Percentiles rank a stretch among this genome's conserved stretches.
Evolutionary conservation across 2,329 filamentous ascomycete genomes (phyloP).

Genomic region (Botryotinia calthae): DNA sequence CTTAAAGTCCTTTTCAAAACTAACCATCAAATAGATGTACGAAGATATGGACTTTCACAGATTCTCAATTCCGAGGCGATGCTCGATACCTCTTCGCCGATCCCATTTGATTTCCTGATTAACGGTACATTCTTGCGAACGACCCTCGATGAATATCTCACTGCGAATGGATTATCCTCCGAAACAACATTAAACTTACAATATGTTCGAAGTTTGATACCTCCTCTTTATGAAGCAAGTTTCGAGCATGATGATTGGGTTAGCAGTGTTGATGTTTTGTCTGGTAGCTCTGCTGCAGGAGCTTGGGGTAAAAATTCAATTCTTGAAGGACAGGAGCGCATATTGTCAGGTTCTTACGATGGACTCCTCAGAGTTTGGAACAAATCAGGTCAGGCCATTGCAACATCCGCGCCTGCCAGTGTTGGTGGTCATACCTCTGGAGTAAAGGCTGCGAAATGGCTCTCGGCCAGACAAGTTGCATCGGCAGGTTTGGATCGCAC

Average conservation of each 20-base stretch:
- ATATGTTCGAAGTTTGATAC: conserved; percentile 88
- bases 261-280: conserved; percentile 78
- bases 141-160: conserved; percentile 87
- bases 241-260: conserved; percentile 99
- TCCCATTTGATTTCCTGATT: conserved; percentile 92
- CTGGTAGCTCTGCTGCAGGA: conserved; percentile 60
- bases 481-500: conserved; percentile 83
- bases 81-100: conserved; percentile 61
- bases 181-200: conserved; percentile 86
- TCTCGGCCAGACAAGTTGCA: conserved; percentile 74
- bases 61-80: conserved; percentile 71
- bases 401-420: conserved; percentile 65
- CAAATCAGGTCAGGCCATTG: conserved; percentile 78
- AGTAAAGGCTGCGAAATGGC: conserved; percentile 79
- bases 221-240: conserved; percentile 82
- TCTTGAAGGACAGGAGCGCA: conserved; percentile 60
- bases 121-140: conserved; percentile 90
- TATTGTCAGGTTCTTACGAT: conserved; percentile 93
- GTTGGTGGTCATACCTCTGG: conserved; percentile 73
- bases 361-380: conserved; percentile 88
- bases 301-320: conserved; percentile 52
- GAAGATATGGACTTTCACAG: conserved; percentile 67
- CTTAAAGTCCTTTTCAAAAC: neutral
- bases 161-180: conserved; percentile 78
- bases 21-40: conserved; percentile 52